Percentiles rank a stretch among this genome's conserved stretches.
These are phyloP conservation scores for Xylariaceae sp. DNA, from an alignment of 2,329 filamentous ascomycete species.

Conservation along the genomic window DNA sequence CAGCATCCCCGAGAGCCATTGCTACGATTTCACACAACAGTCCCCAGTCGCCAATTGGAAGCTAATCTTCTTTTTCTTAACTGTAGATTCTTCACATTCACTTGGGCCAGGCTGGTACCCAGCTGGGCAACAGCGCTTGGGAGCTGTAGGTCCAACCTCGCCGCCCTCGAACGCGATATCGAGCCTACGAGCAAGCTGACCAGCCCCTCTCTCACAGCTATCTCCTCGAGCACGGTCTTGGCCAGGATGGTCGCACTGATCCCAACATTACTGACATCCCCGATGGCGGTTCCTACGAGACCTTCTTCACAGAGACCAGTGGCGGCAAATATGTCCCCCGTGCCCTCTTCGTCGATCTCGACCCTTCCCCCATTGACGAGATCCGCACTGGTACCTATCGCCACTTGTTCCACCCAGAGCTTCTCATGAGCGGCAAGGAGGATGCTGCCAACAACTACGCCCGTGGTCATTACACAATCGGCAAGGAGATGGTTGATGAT, in stretches of 20 bases:
- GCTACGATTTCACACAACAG: not conserved
- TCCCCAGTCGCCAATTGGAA: slow-evolving; percentile 4
- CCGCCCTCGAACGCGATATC: not conserved
- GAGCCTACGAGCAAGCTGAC: slow-evolving; percentile 1
- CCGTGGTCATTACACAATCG: slow-evolving; percentile 70
- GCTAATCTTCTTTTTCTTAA: slow-evolving; percentile 15
- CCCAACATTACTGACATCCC: slow-evolving; percentile 54
- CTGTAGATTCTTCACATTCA: slow-evolving; percentile 59
- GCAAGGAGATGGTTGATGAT: slow-evolving; percentile 69
- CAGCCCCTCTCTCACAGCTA: slow-evolving; percentile 44
- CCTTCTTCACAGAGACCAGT: slow-evolving; percentile 69
- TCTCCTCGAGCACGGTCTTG: slow-evolving; percentile 67
- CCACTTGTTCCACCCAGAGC: slow-evolving; percentile 67
- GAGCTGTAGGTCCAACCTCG: slow-evolving; percentile 57
- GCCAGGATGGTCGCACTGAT: slow-evolving; percentile 58
- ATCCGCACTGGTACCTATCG: slow-evolving; percentile 64
- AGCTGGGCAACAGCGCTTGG: slow-evolving; percentile 71
- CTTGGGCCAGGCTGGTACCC: slow-evolving; percentile 64
- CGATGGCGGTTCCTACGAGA: slow-evolving; percentile 63
- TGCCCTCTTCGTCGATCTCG: slow-evolving; percentile 67
- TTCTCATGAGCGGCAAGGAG: slow-evolving; percentile 68
- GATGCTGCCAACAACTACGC: slow-evolving; percentile 75
- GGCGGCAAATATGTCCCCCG: slow-evolving; percentile 67
- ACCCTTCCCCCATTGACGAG: slow-evolving; percentile 69
- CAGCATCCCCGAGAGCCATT: not conserved